Base-by-base conservation (phyloP, 495 filamentous ascomycete species). In the Aspergillus kassunensis region DNA sequence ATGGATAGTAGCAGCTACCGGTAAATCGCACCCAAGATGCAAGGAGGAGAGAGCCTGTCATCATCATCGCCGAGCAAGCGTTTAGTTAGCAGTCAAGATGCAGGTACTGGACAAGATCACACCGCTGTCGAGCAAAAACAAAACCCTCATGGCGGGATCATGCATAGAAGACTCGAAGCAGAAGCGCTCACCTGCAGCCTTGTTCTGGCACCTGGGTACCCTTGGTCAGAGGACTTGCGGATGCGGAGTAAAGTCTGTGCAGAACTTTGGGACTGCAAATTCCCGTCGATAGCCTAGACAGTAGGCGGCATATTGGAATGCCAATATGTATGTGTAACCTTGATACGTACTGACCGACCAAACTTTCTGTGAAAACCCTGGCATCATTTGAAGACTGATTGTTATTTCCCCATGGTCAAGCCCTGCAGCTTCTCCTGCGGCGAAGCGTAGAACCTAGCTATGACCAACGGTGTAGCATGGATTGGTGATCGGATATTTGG, bases 291-390 rank as follows among this genome's bases (percentile, higher is more conserved):
- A 39, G 15, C 41, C 24, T 13, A 21, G 15, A 43, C 24, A 16
- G 10, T 40, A 31, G 18, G 16, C 33, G 42, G 20, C 23, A 44
- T 20, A 27, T 45, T 37, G n/a, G n/a, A n/a, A n/a, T n/a, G n/a
- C n/a, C n/a, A n/a, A n/a, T n/a, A n/a, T 24, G 12, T 23, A 20
- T 29, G 40, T 44, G 49, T 51, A 39, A 51, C 48, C 10, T 19
- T 13, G 25, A 51, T 23, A 37, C 16, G 23, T 25, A 12, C 24
- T 42, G 13, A 24, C n/a, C 4, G 23, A 12, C 10, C 39, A n/a
- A n/a, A 25, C 23, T 6, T 23, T 13, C 23, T n/a, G 39, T 11
- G 21, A 27, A 6, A 27, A 27, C 21, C 21, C n/a, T 42, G 21
- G 11, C 24, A 9, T 27, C 2, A 42, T 27, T n/a, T n/a, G 37